These are phyloP conservation scores for Penicillium desertorum DNA, from an alignment of 495 filamentous ascomycete genomes.

Conservation along the genomic window DNA sequence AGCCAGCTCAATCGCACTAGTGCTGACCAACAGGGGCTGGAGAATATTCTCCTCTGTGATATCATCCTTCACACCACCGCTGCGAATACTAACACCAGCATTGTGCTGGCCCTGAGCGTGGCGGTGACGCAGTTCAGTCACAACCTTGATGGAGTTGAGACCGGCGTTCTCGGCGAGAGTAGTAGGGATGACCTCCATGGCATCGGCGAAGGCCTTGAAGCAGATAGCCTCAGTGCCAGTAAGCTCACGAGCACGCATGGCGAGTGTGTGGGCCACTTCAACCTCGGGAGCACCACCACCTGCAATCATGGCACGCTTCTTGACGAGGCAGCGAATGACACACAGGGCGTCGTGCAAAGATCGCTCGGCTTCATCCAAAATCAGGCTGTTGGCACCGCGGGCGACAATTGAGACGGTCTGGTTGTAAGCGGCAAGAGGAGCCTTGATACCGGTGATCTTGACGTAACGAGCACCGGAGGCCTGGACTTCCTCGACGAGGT, in stretches of 20 bases:
- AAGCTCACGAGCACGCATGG: conserved; percentile 75
- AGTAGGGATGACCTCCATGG: conserved; percentile 95
- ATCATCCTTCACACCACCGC: conserved; percentile 90
- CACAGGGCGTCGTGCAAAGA: conserved; percentile 95
- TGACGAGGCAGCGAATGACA: conserved; percentile 95
- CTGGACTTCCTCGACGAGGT: conserved; percentile 90
- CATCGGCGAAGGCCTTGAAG: conserved; percentile 98
- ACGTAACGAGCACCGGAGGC: conserved; percentile 84
- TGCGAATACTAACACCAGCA: conserved; percentile 95
- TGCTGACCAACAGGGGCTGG: conserved; percentile 93
- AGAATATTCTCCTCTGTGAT: conserved; percentile 97
- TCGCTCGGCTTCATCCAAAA: conserved; percentile 95
- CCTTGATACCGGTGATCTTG: conserved; percentile 88
- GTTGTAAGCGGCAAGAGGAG: conserved; percentile 50
- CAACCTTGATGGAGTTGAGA: conserved; percentile 95
- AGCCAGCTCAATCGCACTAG: conserved; percentile 93
- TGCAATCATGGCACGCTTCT: conserved; percentile 96
- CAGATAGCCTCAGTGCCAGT: conserved; percentile 93
- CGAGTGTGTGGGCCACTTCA: conserved; percentile 80
- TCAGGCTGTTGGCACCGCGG: conserved; percentile 89
- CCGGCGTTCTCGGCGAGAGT: conserved; percentile 97
- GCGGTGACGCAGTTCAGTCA: conserved; percentile 91
- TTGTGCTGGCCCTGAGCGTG: conserved; percentile 94
- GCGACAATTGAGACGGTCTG: conserved; percentile 92
- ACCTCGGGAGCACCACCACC: conserved; percentile 96